Conservation (phyloP, 257 asterid species). For the Nemophila menziesii region DNA sequence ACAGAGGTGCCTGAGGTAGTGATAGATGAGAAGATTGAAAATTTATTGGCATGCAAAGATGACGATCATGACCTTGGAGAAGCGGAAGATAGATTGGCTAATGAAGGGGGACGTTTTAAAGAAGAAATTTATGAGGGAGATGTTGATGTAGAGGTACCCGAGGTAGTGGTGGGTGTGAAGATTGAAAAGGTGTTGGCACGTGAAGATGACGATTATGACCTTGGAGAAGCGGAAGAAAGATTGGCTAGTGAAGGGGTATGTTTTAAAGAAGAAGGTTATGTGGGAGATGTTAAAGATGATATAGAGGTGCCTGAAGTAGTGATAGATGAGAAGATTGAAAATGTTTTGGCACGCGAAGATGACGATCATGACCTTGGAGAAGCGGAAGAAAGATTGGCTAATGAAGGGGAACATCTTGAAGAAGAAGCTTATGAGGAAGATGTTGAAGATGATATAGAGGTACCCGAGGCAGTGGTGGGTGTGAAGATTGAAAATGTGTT, state of each 20-base stretch:
- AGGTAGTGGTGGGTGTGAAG: slow-evolving; percentile 3
- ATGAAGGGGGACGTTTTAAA: neutral
- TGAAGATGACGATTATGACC: slow-evolving; percentile 4
- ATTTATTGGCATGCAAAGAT: slow-evolving; percentile 5
- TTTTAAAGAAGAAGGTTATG: too few relatives aligned
- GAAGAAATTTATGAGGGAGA: slow-evolving; percentile 8
- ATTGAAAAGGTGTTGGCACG: neutral
- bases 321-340: neutral
- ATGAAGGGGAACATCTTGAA: too few relatives aligned
- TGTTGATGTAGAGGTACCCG: slow-evolving; percentile 12
- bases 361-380: slow-evolving; percentile 6
- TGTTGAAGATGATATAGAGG: slow-evolving; percentile 10
- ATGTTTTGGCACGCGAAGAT: too few relatives aligned
- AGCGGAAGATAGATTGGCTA: neutral
- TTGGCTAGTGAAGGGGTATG: neutral
- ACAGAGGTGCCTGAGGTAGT: slow-evolving; percentile 9
- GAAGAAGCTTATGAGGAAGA: slow-evolving; percentile 10
- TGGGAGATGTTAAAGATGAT: slow-evolving; percentile 9
- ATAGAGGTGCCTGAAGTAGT: slow-evolving; percentile 9
- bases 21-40: slow-evolving; percentile 3
- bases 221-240: slow-evolving; percentile 3
- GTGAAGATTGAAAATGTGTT: neutral
- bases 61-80: too few relatives aligned
- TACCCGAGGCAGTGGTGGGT: slow-evolving; percentile 9
- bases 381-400: too few relatives aligned